Base-by-base conservation (phyloP, 176 grass and related monocot species). In the Alopecurus myosuroides region DNA sequence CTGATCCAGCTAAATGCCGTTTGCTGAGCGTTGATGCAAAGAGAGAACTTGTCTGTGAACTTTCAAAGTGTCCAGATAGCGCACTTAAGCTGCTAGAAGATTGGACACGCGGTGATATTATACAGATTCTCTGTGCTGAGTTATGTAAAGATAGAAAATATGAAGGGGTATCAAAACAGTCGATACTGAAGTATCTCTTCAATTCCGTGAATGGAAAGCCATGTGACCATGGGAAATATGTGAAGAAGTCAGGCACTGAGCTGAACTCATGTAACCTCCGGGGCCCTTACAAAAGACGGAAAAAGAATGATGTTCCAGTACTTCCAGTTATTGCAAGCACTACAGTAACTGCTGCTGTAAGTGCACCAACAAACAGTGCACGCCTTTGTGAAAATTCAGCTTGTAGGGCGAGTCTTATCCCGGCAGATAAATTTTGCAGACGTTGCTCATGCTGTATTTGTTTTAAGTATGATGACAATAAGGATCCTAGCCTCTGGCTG, bases 401-500 rank as follows among this genome's bases (percentile, higher is more conserved):
- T 45, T 93, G 94, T 85, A 89, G 69, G 63, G 85, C 87, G 68
- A 82, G 61, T 48, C 88, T 93, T 65, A 86, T 75, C 53, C 82
- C 37, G 53, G 67, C 60, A 39, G 92, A 90, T 58, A 22, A 70
- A 77, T 86, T 91, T 80, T 91, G 92, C 73, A 94, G 82, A 73
- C 57, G 74, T 42, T 94, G 92, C 69, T 90, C 78, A 33, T 94
- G 92, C 46, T 86, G 88, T 62, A 88, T 94, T 57, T 94, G 86
- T 85, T 81, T 80, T 45, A 86, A 94, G 39, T 86, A 88, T 76
- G 92, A 94, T 83, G 85, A 88, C 42, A 86, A 91, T n/a, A 90
- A 90, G 77, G 92, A 94, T 57, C 88, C 86, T 82, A 91, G 74
- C 80, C 85, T 91, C 19, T 94, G 88, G 92, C 82, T 94, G 18